Conservation (phyloP, 225 moss, liverwort and hornwort genomes). For the Sphagnum contortum region DNA sequence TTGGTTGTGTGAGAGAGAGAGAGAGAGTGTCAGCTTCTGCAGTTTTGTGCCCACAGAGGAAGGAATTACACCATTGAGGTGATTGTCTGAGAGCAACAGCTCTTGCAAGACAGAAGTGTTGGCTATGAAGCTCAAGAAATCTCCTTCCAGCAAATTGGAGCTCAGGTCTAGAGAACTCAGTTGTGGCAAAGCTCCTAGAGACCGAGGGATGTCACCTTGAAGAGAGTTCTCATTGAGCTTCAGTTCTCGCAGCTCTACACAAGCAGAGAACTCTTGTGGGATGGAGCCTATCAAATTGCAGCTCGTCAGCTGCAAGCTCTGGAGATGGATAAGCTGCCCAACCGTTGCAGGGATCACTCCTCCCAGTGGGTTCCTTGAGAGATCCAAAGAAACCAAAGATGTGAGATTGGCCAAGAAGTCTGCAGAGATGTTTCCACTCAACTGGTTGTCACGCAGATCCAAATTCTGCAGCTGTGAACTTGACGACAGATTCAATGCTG, state of each 20-base stretch:
- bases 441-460: conserved; percentile 23
- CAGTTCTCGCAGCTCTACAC: conserved; percentile 10
- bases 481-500: conserved; percentile 1
- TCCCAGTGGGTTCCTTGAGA: conserved; percentile 19
- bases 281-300: conserved; percentile 12
- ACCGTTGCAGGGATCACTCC: conserved; percentile 24
- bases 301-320: conserved; percentile 11
- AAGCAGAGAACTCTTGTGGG: conserved; percentile 14
- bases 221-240: conserved; percentile 35
- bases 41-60: conserved; percentile 7
- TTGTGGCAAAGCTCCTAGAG: conserved; percentile 8
- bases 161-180: conserved; percentile 17
- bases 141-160: conserved; percentile 29
- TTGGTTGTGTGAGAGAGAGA: conserved; percentile 17
- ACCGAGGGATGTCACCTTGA: conserved; percentile 15
- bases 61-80: conserved; percentile 32
- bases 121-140: conserved; percentile 13
- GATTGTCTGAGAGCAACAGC: conserved; percentile 28
- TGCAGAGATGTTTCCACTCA: conserved; percentile 30
- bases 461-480: conserved; percentile 16
- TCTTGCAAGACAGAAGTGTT: conserved; percentile 10
- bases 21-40: conserved; percentile 9
- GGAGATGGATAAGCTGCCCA: conserved; percentile 15
- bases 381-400: conserved; percentile 13
- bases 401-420: conserved; percentile 20